Base-by-base conservation (phyloP, 2,329 filamentous ascomycete species). In the Hypoxylon sp. region DNA sequence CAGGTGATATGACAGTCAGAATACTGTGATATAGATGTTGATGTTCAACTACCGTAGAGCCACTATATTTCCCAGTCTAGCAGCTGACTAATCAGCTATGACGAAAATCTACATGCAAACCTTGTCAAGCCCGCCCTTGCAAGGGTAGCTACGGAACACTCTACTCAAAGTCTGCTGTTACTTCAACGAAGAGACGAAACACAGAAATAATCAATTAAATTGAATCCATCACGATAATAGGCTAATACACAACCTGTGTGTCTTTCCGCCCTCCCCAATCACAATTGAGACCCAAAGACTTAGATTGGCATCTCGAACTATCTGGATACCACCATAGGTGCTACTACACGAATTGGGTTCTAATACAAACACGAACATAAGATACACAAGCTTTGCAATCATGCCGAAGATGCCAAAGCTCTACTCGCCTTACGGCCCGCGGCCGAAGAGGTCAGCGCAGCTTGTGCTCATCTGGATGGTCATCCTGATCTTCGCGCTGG, bases 381-480 rank as follows among this genome's bases (percentile, higher is more conserved):
- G 29, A 31, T 31, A 31, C 29, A 31, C 29, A 31, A 9, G 29
- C 29, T 5, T 9, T 31, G 29, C 39, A 24, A 48, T 8, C 11
- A 71, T 71, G 69, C 24, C 59, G 13, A 56, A 69, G 57, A 71
- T 75, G 70, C 71, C 73, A 2, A 73, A 70, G 48, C 44, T 73
- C 55, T 73, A 70, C 57, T 77, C 75, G 29, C 76, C 76, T 6
- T 79, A 78, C 63, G 76, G 72, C 44, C 75, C 76, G 35, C 71
- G 76, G 55, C 75, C 68, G 33, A 67, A 71, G 56, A 71, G 76
- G 22, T 75, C 76, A 9, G 65, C 70, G 35, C 76, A 65, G 48
- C 63, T 78, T 11, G 51, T 77, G n/a, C 6, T 75, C 14, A 46
- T 70, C 33, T 79, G 77, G 77, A 71, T 77, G 52, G 63, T 61